phyloP scores from a whole-genome alignment of 2,329 filamentous ascomycete species.

The Paracorniculantispora psalliotae region DNA sequence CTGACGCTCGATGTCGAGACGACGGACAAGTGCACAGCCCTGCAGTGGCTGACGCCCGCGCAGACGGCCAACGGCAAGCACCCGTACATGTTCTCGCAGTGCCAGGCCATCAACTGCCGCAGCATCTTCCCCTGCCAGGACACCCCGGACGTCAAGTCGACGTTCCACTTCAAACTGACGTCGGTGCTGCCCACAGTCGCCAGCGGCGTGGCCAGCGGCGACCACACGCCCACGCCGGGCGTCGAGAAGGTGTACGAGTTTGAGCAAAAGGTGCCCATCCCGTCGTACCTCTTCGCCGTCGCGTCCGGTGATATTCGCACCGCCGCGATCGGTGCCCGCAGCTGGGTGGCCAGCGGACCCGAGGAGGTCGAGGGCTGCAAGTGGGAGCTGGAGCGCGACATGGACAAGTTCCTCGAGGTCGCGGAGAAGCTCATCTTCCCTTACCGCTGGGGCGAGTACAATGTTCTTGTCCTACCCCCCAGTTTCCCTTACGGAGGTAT shows the following conservation, averaged over 20 bases:
- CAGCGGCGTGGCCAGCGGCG: conserved; percentile 63
- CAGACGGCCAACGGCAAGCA: conserved; percentile 95
- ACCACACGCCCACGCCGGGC: conserved; percentile 38
- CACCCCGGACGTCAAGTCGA: conserved; percentile 96
- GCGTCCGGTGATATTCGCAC: conserved; percentile 80
- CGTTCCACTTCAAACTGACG: conserved; percentile 80
- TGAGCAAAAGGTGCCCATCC: conserved; percentile 86
- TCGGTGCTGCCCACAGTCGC: conserved; percentile 88
- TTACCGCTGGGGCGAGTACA: conserved; percentile 94
- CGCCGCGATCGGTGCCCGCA: conserved; percentile 81
- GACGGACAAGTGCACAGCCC: conserved; percentile 80
- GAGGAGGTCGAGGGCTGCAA: conserved; percentile 79
- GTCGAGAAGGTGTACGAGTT: conserved; percentile 71
- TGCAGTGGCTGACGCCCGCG: conserved; percentile 91
- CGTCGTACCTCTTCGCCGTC: conserved; percentile 90
- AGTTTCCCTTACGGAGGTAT: conserved; percentile 82
- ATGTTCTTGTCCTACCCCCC: conserved; percentile 82
- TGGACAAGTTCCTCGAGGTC: conserved; percentile 84
- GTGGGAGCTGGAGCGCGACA: conserved; percentile 87
- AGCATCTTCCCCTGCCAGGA: conserved; percentile 97
- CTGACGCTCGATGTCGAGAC: conserved; percentile 69
- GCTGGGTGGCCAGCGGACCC: conserved; percentile 79
- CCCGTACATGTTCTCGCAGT: conserved; percentile 97
- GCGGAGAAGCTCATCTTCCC: conserved; percentile 79
- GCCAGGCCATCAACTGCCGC: conserved; percentile 91